Conservation (phyloP, 202 grass and related monocot genomes). For the Panicum hallii region DNA sequence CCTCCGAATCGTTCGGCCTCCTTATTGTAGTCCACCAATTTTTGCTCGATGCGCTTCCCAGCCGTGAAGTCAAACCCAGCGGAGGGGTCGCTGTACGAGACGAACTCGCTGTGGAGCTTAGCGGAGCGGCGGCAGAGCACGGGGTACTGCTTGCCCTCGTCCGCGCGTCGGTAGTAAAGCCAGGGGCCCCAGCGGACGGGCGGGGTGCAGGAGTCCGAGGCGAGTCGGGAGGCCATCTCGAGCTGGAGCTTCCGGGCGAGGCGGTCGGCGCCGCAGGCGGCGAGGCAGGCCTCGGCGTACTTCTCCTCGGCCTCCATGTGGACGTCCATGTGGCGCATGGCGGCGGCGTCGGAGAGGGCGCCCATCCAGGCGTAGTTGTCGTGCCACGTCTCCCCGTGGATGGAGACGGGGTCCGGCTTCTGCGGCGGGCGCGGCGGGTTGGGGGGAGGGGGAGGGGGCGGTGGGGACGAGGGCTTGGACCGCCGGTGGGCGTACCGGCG, state of each 20-base stretch:
- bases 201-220: slow-evolving; percentile 76
- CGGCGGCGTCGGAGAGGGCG: slow-evolving; percentile 70
- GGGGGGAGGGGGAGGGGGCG: slow-evolving; percentile 29
- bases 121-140: slow-evolving; percentile 82
- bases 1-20: slow-evolving; percentile 87
- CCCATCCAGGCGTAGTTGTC: slow-evolving; percentile 94
- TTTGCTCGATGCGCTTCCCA: slow-evolving; percentile 92
- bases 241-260: slow-evolving; percentile 88
- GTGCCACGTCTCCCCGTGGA: slow-evolving; percentile 73
- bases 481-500: slow-evolving; percentile 56
- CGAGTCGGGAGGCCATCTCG: slow-evolving; percentile 85
- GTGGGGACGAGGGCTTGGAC: slow-evolving; percentile 20
- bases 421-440: slow-evolving; percentile 62
- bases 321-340: slow-evolving; percentile 98
- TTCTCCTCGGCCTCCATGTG: slow-evolving; percentile 96
- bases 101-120: slow-evolving; percentile 68
- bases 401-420: slow-evolving; percentile 68
- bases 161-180: slow-evolving; percentile 88
- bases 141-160: slow-evolving; percentile 91
- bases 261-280: slow-evolving; percentile 63
- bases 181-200: slow-evolving; percentile 82
- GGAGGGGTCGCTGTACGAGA: slow-evolving; percentile 87
- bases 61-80: slow-evolving; percentile 86
- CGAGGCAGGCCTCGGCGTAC: slow-evolving; percentile 83
- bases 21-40: slow-evolving; percentile 93